Percentiles rank a stretch among this genome's conserved stretches.
Conservation (phyloP, 768 basidiomycete genomes). For the Tremella fuciformis region DNA sequence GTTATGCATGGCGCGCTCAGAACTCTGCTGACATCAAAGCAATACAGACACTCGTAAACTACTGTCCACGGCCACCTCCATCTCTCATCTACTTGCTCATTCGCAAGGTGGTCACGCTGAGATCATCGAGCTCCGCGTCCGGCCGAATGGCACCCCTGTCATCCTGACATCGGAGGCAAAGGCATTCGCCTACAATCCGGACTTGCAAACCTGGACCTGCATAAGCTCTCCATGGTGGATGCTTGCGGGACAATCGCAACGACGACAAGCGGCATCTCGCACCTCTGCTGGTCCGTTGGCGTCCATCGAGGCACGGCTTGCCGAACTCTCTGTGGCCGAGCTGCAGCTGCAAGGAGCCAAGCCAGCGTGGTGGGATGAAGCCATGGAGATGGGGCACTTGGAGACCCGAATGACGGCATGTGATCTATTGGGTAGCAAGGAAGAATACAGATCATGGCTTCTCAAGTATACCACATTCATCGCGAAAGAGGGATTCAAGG, state of each 20-base stretch:
- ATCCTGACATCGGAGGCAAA: slow-evolving; percentile 73
- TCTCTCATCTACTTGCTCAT: slow-evolving; percentile 57
- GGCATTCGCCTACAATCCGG: slow-evolving; percentile 72
- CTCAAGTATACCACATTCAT: slow-evolving; percentile 75
- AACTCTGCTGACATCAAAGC: slow-evolving; percentile 55
- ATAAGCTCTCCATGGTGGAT: slow-evolving; percentile 81
- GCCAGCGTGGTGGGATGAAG: slow-evolving; percentile 76
- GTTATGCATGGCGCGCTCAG: slow-evolving; percentile 20
- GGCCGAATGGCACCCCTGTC: slow-evolving; percentile 76
- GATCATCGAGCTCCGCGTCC: slow-evolving; percentile 66
- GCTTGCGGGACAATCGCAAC: too few relatives aligned
- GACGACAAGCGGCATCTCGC: slow-evolving; percentile 59
- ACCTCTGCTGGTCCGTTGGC: slow-evolving; percentile 22
- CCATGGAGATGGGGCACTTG: slow-evolving; percentile 80
- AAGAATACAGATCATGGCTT: slow-evolving; percentile 77
- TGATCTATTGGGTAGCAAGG: slow-evolving; percentile 70
- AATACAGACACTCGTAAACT: slow-evolving; percentile 68
- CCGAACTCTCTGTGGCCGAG: slow-evolving; percentile 16
- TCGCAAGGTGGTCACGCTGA: slow-evolving; percentile 2
- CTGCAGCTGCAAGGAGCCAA: slow-evolving; percentile 11
- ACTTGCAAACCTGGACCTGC: slow-evolving; percentile 67
- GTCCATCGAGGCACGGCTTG: slow-evolving; percentile 46
- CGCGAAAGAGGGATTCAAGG: slow-evolving; percentile 82
- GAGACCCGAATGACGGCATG: slow-evolving; percentile 78
- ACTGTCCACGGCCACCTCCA: slow-evolving; percentile 64